Evolutionary conservation across 176 grass and related monocot species (phyloP), one percentile per base, ranked within the genome.

Genomic region (Carex littledalei): DNA sequence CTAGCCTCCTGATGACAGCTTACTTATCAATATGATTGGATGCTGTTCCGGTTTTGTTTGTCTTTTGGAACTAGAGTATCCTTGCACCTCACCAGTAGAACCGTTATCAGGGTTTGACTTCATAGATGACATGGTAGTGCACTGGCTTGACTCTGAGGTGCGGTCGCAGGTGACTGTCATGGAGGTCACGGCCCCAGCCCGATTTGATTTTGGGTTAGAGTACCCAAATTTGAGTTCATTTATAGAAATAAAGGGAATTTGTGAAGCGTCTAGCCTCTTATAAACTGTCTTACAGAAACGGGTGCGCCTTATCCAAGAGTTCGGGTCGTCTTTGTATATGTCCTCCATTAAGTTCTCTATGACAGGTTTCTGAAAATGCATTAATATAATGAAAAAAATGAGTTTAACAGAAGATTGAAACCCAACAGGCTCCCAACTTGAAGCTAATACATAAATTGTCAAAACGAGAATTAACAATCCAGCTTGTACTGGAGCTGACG

Each of bases 301-400:
- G 11, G 91, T 81, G 17, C 95, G 92, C 54, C 74, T 86, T 32
- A 98, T 66, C 95, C 93, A 98, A 68, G 93, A 98, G 86, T 67
- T 89, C 7, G 37, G 17, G 21, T 88, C 70, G 17, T 94, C 89
- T 35, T 94, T 93, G 57, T 94, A 90, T 93, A 93, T 92, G 71
- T 79, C 45, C 67, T 45, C 77, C 57, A 63, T 57, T 62, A 57
- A 32, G 34, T 81, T 63, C 20, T 79, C 15, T 57, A 3, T 11
- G 29, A 56, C 31, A 15, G 26, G 11, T 80, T 60, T 80, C 22
- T 31, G 29, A 80, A 55, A 56, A 26, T 9, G 59, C 31, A 32
- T 79, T 26, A 26, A 26, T 7, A 34, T 26, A 49, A 50, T 52
- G 35, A n/a, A 78, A 13, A 18, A 1, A 43, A 41, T 9, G 15